A percentile compares a stretch with the other conserved stretches of the same genome.
phyloP scores from a whole-genome alignment of 1,139 yeast species.

The Taphrina flavorubra region DNA sequence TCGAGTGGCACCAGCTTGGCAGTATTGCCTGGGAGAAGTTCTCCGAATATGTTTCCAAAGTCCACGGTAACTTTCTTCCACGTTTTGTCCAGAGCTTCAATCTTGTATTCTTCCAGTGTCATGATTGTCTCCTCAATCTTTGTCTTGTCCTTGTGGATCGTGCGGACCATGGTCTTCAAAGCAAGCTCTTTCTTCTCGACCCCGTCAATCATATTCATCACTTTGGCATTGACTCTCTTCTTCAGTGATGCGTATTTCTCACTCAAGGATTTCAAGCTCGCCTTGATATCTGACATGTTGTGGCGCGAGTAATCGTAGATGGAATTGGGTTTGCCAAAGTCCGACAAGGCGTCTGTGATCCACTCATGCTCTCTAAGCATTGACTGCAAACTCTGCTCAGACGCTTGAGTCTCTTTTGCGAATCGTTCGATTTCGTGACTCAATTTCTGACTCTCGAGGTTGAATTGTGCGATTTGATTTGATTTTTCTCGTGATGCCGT shows the following conservation, averaged over 20 bases:
- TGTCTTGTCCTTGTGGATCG: conserved; percentile 86
- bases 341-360: conserved; percentile 69
- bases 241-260: conserved; percentile 76
- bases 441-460: conserved; percentile 64
- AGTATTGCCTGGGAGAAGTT: conserved; percentile 84
- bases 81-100: conserved; percentile 80
- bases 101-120: conserved; percentile 85
- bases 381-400: conserved; percentile 57
- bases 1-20: conserved; percentile 87
- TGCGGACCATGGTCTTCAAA: conserved; percentile 77
- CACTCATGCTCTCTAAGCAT: conserved; percentile 69
- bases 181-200: conserved; percentile 87
- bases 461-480: conserved; percentile 59
- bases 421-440: conserved; percentile 70
- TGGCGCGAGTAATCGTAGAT: conserved; percentile 58
- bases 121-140: conserved; percentile 88
- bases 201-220: conserved; percentile 91
- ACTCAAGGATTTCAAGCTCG: conserved; percentile 62
- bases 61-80: conserved; percentile 84
- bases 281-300: conserved; percentile 67
- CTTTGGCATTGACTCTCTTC: conserved; percentile 82
- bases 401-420: conserved; percentile 55
- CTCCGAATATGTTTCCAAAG: conserved; percentile 91
- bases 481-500: conserved; percentile 61
- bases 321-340: conserved; percentile 53